phyloP scores from a whole-genome alignment of 2,329 filamentous ascomycete species.

The Colletotrichum cordylinicola region DNA sequence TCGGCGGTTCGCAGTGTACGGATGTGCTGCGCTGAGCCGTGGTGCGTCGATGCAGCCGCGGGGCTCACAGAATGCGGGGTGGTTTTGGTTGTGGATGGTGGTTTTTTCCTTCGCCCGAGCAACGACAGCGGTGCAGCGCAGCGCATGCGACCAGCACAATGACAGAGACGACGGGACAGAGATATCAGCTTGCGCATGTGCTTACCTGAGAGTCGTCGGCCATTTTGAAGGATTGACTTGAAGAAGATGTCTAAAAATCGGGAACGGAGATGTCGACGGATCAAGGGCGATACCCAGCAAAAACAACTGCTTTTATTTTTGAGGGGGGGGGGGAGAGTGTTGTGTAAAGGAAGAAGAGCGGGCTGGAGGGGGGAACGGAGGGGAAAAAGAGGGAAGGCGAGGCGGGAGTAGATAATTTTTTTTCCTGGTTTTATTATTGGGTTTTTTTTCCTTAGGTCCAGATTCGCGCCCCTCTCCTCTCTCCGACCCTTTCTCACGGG shows the following conservation, averaged over 20 bases:
- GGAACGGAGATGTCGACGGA: conserved; percentile 28
- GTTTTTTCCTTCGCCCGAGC: conserved; percentile 33
- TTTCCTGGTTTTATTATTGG: conserved; percentile 27
- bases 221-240: conserved; percentile 57
- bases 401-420: conserved; percentile 26
- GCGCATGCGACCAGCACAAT: conserved; percentile 28
- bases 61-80: conserved; percentile 51
- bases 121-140: conserved; percentile 24
- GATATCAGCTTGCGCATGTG: conserved; percentile 7
- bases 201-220: conserved; percentile 61
- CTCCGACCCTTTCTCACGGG: not conserved
- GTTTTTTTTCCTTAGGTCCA: conserved; percentile 15
- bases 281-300: conserved; percentile 23
- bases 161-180: conserved; percentile 1
- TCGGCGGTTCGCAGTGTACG: not conserved
- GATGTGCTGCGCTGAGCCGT: conserved; percentile 12
- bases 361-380: conserved; percentile 20
- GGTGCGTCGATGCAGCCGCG: conserved; percentile 20
- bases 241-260: conserved; percentile 27
- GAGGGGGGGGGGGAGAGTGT: conserved; percentile 7
- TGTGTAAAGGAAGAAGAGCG: conserved; percentile 23
- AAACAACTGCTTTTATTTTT: conserved; percentile 19
- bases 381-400: conserved; percentile 24
- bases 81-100: conserved; percentile 20
- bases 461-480: conserved; percentile 13